Base-by-base conservation (phyloP, 2,329 filamentous ascomycete genomes). In the Xylariales sp. region DNA sequence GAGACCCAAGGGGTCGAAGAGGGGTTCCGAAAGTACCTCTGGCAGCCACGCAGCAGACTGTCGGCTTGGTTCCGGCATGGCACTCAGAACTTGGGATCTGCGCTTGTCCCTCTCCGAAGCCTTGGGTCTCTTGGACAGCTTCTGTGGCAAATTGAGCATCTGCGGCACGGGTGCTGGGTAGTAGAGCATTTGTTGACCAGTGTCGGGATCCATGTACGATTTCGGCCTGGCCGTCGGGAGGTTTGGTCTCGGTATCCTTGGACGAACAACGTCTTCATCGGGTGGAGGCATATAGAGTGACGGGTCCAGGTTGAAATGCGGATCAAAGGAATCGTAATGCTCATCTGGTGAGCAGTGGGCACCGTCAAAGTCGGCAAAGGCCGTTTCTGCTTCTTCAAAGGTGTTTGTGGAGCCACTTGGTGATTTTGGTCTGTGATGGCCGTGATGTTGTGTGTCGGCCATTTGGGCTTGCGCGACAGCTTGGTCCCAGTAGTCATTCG, bases 131-230 rank as follows among this genome's bases (percentile, higher is more conserved):
- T 83, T 86, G 1, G 90, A 95, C 38, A 97, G 68, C 53, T 88
- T 86, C 32, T 89, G 88, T 1, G 93, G 93, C 10, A 98, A 69
- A 54, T 95, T 97, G 43, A 98, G 74, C 82, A 95, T 90, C 47
- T 86, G 83, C 3, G 93, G 93, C 3, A 98, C 93, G 1, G 88
- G 90, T 3, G 93, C 93, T 11, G 93, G 93, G 60, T 98, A 98
- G 64, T 84, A 97, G 8, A 95, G 80, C 87, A 97, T 95, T 52
- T 82, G 73, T 50, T 91, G 80, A 4, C 80, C 84, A 2, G 83
- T 83, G 19, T 74, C 69, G 2, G 79, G 78, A 55, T 82, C 73
- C 54, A 78, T 64, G 58, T 81, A 83, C 1, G 80, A 80, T 46
- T 76, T 71, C 9, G 78, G 68, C 39, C 66, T 60, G 16, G 49